phyloP scores from a whole-genome alignment of 495 filamentous ascomycete species.

The Pseudotulostoma volvatum region DNA sequence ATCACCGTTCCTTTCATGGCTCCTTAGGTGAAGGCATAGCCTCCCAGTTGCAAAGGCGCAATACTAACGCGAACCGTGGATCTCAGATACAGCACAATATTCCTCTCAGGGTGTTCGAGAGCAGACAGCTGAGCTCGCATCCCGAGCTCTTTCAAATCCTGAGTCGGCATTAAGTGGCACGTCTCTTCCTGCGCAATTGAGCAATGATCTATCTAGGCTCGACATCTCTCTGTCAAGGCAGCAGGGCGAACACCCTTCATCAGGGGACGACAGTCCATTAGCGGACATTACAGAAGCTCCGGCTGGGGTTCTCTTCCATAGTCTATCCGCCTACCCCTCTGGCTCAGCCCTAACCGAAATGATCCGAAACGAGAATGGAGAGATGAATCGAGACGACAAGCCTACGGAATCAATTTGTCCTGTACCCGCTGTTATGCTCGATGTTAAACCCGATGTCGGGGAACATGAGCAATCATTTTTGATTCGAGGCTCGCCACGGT shows the following conservation, averaged over 20 bases:
- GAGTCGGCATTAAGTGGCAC: constrained; percentile 10
- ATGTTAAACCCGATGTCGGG: background rate
- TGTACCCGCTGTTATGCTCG: background rate
- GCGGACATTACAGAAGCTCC: constrained; percentile 1
- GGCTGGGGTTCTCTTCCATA: background rate
- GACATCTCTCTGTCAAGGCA: constrained; percentile 19
- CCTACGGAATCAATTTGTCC: background rate
- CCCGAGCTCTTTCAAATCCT: constrained; percentile 50
- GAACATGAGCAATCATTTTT: constrained; percentile 15
- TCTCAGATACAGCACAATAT: constrained; percentile 52
- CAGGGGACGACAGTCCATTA: background rate
- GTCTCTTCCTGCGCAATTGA: constrained; percentile 19
- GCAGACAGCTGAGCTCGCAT: constrained; percentile 81
- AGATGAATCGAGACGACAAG: background rate
- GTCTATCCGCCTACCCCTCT: background rate
- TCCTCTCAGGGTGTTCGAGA: constrained; percentile 65
- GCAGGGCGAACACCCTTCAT: background rate
- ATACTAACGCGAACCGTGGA: constrained; percentile 20
- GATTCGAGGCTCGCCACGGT: constrained; percentile 17
- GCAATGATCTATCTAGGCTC: constrained; percentile 17
- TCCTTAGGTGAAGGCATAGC: constrained; percentile 35
- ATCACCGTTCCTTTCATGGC: constrained; percentile 55
- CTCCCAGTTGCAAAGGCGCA: constrained; percentile 2
- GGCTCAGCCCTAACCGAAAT: constrained; percentile 45
- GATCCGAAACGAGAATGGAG: constrained; percentile 31